A percentile compares a stretch with the other conserved stretches of the same genome.
Conservation (phyloP, 2,329 filamentous ascomycete species). For the Fusarium torreyae region DNA sequence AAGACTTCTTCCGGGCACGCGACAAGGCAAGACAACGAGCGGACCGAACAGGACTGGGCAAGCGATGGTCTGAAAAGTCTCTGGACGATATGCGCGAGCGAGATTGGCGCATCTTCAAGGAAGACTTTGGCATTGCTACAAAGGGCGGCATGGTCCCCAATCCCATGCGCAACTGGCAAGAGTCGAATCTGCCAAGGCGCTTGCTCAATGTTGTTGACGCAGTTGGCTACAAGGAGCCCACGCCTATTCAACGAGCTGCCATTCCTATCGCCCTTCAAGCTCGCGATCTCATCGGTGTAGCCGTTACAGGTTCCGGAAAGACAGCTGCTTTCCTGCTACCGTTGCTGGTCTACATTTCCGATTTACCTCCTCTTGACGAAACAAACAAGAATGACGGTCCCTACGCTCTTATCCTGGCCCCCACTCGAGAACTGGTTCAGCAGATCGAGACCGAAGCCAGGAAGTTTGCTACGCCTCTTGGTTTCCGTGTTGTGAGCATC, state of each 20-base stretch:
- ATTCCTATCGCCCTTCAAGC: conserved; percentile 95
- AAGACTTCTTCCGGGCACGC: conserved; percentile 79
- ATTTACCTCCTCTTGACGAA: conserved; percentile 87
- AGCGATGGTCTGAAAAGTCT: conserved; percentile 96
- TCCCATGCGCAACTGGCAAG: conserved; percentile 94
- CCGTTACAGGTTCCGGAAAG: conserved; percentile 98
- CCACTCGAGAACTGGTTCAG: conserved; percentile 96
- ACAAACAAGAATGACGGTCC: conserved; percentile 93
- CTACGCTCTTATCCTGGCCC: conserved; percentile 96
- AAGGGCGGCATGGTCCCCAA: conserved; percentile 94
- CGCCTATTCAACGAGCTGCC: conserved; percentile 91
- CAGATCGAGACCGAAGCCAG: conserved; percentile 95
- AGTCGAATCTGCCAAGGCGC: conserved; percentile 83
- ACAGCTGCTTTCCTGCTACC: conserved; percentile 95
- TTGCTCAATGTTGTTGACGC: conserved; percentile 85
- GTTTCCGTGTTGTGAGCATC: conserved; percentile 95
- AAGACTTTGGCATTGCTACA: conserved; percentile 96
- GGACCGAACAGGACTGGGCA: conserved; percentile 82
- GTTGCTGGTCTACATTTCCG: conserved; percentile 92
- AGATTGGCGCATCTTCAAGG: conserved; percentile 99
- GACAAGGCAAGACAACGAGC: conserved; percentile 79
- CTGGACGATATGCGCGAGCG: conserved; percentile 95
- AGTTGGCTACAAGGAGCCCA: conserved; percentile 93
- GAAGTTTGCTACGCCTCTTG: conserved; percentile 91
- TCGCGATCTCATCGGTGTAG: conserved; percentile 97